phyloP scores from a whole-genome alignment of 1,284 basidiomycete species.

The Sparassis latifolia region DNA sequence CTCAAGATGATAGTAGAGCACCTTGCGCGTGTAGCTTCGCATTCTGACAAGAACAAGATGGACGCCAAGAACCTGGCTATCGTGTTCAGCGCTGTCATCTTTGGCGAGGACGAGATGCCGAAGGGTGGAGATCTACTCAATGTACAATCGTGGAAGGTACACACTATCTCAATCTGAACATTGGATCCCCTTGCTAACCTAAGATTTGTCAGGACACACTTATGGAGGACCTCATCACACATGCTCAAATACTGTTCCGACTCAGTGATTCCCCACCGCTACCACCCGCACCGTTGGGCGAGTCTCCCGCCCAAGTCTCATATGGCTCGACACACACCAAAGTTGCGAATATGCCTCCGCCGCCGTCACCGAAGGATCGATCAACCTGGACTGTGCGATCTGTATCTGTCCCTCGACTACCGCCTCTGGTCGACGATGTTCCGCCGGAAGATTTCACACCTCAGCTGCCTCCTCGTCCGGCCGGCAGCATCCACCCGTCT shows the following conservation, averaged over 20 bases:
- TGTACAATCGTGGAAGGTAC: constrained; percentile 68
- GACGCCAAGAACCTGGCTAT: constrained; percentile 86
- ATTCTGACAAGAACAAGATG: constrained; percentile 87
- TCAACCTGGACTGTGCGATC: not conserved
- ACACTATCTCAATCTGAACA: not conserved
- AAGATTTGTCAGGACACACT: constrained; percentile 60
- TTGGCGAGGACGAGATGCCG: constrained; percentile 84
- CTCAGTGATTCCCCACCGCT: constrained; percentile 48
- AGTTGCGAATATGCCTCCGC: constrained; percentile 24
- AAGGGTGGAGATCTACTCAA: constrained; percentile 69
- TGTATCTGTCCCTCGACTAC: too few relatives aligned
- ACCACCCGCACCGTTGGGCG: constrained; percentile 59
- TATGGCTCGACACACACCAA: constrained; percentile 67
- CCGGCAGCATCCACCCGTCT: constrained; percentile 74
- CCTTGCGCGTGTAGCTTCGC: constrained; percentile 69
- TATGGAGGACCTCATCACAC: constrained; percentile 81
- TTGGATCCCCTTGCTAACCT: not conserved
- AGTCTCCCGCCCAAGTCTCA: constrained; percentile 44
- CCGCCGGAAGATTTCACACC: constrained; percentile 66
- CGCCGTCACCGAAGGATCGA: constrained; percentile 8
- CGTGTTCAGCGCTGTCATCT: constrained; percentile 79
- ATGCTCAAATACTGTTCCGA: constrained; percentile 59
- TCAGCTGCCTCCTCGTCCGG: constrained; percentile 56
- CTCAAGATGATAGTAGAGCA: constrained; percentile 87
- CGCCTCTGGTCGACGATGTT: too few relatives aligned